These are phyloP conservation scores for Histomonas meleagridis DNA, from an alignment of 208 protist species.

Conservation along the genomic window DNA sequence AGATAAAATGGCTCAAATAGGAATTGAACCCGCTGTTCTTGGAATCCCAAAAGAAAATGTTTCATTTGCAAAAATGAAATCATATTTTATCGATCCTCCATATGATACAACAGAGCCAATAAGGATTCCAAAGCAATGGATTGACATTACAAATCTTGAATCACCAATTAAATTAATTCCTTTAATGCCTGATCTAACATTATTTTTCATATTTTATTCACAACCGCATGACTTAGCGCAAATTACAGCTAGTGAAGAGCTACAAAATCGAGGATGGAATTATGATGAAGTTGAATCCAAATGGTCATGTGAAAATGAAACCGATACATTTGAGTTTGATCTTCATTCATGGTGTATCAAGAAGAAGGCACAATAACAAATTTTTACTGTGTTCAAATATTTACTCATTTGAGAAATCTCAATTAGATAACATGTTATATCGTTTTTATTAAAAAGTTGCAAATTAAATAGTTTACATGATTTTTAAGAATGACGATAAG, in stretches of 20 bases:
- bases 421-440: no score
- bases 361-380: not conserved
- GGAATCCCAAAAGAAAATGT: not conserved
- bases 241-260: not conserved
- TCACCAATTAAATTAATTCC: not conserved
- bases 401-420: no score
- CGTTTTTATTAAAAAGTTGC: no score
- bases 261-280: slow-evolving; percentile 16
- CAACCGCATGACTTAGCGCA: slow-evolving; percentile 8
- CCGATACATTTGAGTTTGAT: not conserved
- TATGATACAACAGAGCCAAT: not conserved
- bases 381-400: no score
- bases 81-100: not conserved
- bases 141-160: not conserved
- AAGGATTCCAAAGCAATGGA: not conserved
- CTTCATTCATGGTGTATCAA: not conserved
- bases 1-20: slow-evolving; percentile 27
- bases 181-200: not conserved
- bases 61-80: not conserved
- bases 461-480: no score
- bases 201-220: slow-evolving; percentile 12
- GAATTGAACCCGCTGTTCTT: slow-evolving; percentile 5
- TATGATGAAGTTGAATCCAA: not conserved
- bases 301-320: not conserved
- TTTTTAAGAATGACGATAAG: no score